Evolutionary conservation across 164 flowering plant genomes (phyloP).

Genomic region (Platanus orientalis): DNA sequence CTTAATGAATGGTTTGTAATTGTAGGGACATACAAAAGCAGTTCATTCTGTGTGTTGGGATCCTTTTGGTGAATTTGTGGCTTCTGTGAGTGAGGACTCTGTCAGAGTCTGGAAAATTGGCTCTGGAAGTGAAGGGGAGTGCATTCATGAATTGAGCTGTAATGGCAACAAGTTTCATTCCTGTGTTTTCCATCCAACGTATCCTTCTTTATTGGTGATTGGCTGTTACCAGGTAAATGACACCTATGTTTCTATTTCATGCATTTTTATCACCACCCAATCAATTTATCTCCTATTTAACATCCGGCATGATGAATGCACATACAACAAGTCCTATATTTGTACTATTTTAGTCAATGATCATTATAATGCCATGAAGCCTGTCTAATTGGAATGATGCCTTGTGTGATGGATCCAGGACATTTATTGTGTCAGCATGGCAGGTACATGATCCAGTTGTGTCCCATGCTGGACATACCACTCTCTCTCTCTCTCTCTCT

Average conservation of each 20-base stretch:
- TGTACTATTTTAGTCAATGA: no score
- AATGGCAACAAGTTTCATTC: slow-evolving; percentile 53
- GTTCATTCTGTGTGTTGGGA: slow-evolving; percentile 76
- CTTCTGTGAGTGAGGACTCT: slow-evolving; percentile 70
- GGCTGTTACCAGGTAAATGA: slow-evolving; percentile 71
- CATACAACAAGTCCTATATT: no score
- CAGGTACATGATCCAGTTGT: no score
- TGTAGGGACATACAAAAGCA: slow-evolving; percentile 56
- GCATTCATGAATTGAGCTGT: slow-evolving; percentile 60
- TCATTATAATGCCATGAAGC: no score
- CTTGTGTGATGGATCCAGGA: no score
- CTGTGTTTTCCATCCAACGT: slow-evolving; percentile 71
- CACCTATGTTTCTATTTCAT: slow-evolving; percentile 2
- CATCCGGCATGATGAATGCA: no score
- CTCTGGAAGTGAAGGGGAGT: slow-evolving; percentile 48
- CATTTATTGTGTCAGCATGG: no score
- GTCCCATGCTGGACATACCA: no score
- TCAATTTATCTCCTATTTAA: no score
- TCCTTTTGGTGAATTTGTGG: slow-evolving; percentile 59
- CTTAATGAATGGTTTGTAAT: not conserved
- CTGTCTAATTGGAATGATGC: no score
- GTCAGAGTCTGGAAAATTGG: slow-evolving; percentile 71
- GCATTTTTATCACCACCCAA: not conserved
- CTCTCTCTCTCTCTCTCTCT: no score
- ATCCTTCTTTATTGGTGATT: slow-evolving; percentile 50